Evolutionary conservation across 2,329 filamentous ascomycete genomes (phyloP), one percentile per base, ranked within the genome.

Genomic region (Colletotrichum cordylinicola): DNA sequence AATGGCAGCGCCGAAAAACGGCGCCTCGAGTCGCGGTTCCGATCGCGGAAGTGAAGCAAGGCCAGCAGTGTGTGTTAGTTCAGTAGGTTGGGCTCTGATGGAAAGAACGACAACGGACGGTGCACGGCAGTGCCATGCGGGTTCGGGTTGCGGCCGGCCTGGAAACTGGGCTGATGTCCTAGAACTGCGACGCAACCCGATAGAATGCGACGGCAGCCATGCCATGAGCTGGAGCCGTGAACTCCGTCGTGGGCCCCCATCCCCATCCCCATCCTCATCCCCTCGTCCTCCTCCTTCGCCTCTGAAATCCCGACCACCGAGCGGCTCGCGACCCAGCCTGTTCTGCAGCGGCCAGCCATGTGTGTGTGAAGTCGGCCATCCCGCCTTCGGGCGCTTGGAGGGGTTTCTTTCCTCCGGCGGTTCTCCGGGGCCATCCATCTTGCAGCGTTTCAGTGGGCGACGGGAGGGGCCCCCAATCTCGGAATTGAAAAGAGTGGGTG

Each of bases 391-490:
- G 55, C 21, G n/a, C 48, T 65, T 55, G 62, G 37, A 62, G 72
- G 68, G 61, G 61, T 67, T 67, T 72, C 61, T 55, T 52, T 75
- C 62, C 69, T 67, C 68, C 69, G 69, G 39, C 65, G 15, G 39
- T 75, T 67, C 73, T 75, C 73, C 73, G 73, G 62, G 55, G 73
- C 43, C 72, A 60, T 72, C 58, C 55, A 62, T 56, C 55, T 62
- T 56, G 55, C 72, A 39, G 72, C 72, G 68, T 55, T 72, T 60
- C 68, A 67, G 72, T 65, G 39, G 71, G 27, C 33, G 43, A 27
- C 52, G 33, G 67, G 55, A 67, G 68, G 29, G 58, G n/a, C 55
- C 55, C n/a, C 55, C 55, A 56, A 72, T 62, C 68, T 72, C 72
- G 68, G 72, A 75, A 55, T 67, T 62, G 68, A 27, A 62, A 39